Conservation (phyloP, 176 grass and related monocot genomes). For the Cymbopogon citratus region DNA sequence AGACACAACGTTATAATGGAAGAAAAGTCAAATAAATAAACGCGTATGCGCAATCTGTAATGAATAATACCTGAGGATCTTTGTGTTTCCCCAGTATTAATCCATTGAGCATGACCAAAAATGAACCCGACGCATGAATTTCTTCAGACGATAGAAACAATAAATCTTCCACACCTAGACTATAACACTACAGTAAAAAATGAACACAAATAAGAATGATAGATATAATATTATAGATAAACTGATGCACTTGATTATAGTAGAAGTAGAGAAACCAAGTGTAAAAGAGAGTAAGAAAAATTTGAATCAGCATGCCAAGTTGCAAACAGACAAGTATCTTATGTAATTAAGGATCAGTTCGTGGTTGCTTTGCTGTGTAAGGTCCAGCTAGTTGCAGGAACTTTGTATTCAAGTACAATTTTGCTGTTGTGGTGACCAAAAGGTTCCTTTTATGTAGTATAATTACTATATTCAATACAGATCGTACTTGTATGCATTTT, state of each 20-base stretch:
- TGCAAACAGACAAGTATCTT: not conserved
- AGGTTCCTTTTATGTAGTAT: not conserved
- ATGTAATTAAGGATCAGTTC: not conserved
- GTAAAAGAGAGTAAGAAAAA: not conserved
- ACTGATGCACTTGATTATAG: not conserved
- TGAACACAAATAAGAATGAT: not conserved
- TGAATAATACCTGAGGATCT: conserved; percentile 60
- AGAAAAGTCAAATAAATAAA: conserved; percentile 15
- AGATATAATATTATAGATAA: not conserved
- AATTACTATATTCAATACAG: not conserved
- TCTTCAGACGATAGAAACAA: conserved; percentile 69
- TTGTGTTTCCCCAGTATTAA: conserved; percentile 91
- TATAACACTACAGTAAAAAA: conserved; percentile 61
- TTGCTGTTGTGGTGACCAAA: not conserved
- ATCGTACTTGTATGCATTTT: not conserved
- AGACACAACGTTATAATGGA: not conserved
- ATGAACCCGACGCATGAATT: conserved; percentile 77
- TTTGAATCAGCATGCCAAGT: not conserved
- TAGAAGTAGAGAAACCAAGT: not conserved
- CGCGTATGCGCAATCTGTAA: not conserved
- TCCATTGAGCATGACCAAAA: conserved; percentile 96
- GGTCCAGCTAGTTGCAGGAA: not conserved
- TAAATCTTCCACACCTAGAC: conserved; percentile 82
- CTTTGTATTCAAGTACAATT: not conserved
- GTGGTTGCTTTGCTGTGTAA: not conserved